Evolutionary conservation across 1,284 basidiomycete genomes (phyloP), one percentile per base, ranked within the genome.

Genomic region (Melanopsichium pennsylvanicum): DNA sequence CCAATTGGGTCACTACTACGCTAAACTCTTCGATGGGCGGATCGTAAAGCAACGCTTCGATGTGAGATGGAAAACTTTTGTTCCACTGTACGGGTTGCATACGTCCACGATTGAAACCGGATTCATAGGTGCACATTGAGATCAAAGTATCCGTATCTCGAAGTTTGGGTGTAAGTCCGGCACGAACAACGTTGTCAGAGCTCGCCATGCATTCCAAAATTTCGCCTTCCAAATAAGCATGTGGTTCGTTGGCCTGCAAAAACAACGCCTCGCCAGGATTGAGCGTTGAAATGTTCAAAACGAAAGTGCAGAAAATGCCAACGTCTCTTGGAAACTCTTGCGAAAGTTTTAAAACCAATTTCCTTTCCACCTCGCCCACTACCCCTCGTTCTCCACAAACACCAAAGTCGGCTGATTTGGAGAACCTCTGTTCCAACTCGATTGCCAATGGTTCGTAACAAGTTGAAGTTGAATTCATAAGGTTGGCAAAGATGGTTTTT

Each of bases 21-120:
- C 89, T 87, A 83, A 99, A 98, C 81, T 98, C 96, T 31, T 89
- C 88, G 74, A 97, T 90, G 0, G 96, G 94, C 9, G 96, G 96
- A 79, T 97, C 88, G 83, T 96, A 98, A n/a, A 95, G 81, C 23
- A 66, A 18, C 8, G 72, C 66, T 27, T 51, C 59, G 4, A 45
- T 62, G 0, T 27, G 29, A 1, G 36, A 31, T 12, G 25, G 25
- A n/a, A n/a, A n/a, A n/a, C n/a, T n/a, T 13, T 46, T 44, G 18
- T 1, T 26, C 50, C 60, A 63, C 2, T 21, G 9, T 10, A 23
- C 21, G 2, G 31, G 38, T 2, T 31, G 4, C 3, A 88, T 81
- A 80, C 96, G 92, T 2, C 69, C 62, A 2, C 62, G 48, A 0
- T 56, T 45, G 10, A 32, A 34, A 9, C 62, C 61, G 86, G 87